Evolutionary conservation across 805 yeast species (phyloP).

Genomic region (Cephaloascus albidus): DNA sequence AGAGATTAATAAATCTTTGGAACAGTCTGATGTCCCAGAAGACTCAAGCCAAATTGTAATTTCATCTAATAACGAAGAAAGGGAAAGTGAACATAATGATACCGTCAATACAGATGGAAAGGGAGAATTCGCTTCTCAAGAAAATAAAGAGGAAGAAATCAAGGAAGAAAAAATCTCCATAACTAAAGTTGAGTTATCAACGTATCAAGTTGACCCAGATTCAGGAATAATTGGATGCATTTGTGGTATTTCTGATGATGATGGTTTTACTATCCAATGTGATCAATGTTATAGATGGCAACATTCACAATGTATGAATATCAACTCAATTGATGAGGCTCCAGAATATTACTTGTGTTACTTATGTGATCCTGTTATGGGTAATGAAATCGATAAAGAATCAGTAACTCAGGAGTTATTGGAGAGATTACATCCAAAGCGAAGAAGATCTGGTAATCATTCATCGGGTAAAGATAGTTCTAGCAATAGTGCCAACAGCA

Average conservation of each 20-base stretch:
- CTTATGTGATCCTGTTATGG: slow-evolving; percentile 46
- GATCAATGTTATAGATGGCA: slow-evolving; percentile 92
- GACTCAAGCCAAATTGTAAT: too few relatives aligned
- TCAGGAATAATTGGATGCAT: slow-evolving; percentile 84
- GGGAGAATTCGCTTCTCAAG: too few relatives aligned
- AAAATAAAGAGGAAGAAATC: background rate
- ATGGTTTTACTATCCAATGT: slow-evolving; percentile 92
- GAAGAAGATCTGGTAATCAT: slow-evolving; percentile 4
- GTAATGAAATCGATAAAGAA: slow-evolving; percentile 33
- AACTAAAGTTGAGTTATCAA: slow-evolving; percentile 4
- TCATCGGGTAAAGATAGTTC: background rate
- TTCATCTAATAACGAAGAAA: background rate
- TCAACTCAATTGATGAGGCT: slow-evolving; percentile 57
- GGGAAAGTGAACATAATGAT: background rate
- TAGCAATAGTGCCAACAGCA: background rate
- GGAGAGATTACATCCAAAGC: slow-evolving; percentile 16
- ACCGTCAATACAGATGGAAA: too few relatives aligned
- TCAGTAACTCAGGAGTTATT: slow-evolving; percentile 20
- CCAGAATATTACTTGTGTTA: slow-evolving; percentile 82
- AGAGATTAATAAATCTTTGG: background rate
- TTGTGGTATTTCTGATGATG: slow-evolving; percentile 81
- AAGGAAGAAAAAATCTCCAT: slow-evolving; percentile 2
- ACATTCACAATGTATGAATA: slow-evolving; percentile 86
- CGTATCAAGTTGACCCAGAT: slow-evolving; percentile 68
- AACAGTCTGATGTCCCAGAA: background rate